phyloP scores from a whole-genome alignment of 768 basidiomycete species.

The Xerocomellus amylosporus region DNA sequence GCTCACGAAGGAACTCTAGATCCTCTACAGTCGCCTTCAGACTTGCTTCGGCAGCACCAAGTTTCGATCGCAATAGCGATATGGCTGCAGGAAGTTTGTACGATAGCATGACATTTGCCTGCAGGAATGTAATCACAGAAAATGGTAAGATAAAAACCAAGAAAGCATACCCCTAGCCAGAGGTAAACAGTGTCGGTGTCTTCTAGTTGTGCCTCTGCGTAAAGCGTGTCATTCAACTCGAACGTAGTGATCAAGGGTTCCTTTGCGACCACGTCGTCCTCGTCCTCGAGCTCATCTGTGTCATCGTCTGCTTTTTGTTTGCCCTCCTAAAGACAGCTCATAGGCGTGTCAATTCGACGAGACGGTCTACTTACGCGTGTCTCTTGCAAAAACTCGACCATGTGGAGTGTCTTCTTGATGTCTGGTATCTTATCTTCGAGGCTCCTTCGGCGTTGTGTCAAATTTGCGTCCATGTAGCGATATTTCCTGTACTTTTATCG shows the following conservation, averaged over 20 bases:
- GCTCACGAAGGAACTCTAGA: slow-evolving; percentile 89
- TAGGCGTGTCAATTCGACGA: not conserved
- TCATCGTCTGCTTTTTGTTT: slow-evolving; percentile 41
- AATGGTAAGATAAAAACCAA: not conserved
- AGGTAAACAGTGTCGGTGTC: slow-evolving; percentile 87
- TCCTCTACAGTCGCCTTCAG: slow-evolving; percentile 77
- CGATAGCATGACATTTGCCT: slow-evolving; percentile 98
- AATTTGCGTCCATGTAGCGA: slow-evolving; percentile 92
- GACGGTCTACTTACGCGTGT: slow-evolving; percentile 50
- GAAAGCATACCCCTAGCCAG: slow-evolving; percentile 85
- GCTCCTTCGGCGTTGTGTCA: slow-evolving; percentile 71
- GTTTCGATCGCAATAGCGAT: slow-evolving; percentile 69
- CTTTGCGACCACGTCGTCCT: slow-evolving; percentile 37
- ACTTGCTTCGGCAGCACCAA: slow-evolving; percentile 62
- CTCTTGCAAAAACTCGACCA: slow-evolving; percentile 80
- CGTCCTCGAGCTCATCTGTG: slow-evolving; percentile 53
- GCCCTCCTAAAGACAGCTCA: slow-evolving; percentile 47
- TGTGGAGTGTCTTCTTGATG: slow-evolving; percentile 85
- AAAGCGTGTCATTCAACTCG: slow-evolving; percentile 94
- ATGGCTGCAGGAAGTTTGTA: slow-evolving; percentile 83
- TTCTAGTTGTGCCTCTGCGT: slow-evolving; percentile 84
- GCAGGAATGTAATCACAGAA: not conserved
- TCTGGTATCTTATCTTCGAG: slow-evolving; percentile 96
- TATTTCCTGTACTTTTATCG: slow-evolving; percentile 74
- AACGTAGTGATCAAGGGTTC: slow-evolving; percentile 80